Base-by-base conservation (phyloP, 2,329 filamentous ascomycete species). In the Cladosporium cucumerinum region DNA sequence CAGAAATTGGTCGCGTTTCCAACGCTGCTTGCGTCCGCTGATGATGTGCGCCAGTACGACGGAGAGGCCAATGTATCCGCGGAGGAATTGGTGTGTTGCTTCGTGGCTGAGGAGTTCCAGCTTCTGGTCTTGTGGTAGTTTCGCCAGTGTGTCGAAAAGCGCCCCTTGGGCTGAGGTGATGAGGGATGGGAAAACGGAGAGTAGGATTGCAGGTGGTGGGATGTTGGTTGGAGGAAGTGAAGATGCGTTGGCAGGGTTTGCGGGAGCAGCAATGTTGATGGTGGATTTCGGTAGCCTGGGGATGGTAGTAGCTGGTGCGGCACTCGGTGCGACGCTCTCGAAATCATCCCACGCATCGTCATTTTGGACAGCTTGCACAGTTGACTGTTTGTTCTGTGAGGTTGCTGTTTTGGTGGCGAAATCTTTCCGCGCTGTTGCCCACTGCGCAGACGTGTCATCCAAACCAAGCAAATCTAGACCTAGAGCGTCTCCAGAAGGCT, bases 1-100 rank as follows among this genome's bases (percentile, higher is more conserved):
- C 14, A 98, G 82, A 67, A 92, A 87, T 67, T 87, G 89, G 77
- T 98, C 94, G 62, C 94, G 86, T 75, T 96, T 94, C 94, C 94
- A 98, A 64, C 94, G 89, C 60, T 90, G 81, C 72, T 91, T 93
- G 65, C 94, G 88, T 12, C 93, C 94, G 1, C 91, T 90, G 65
- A 97, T 88, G 58, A 97, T 85, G 52, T 89, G 89, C n/a, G 87
- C 91, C 26, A 89, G 88, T 12, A 92, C 90, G 2, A 82, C 83
- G 0, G 85, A 85, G 5, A 92, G 65, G 81, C 80, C 69, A 3
- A 93, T 77, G 68, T 90, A 91, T 28, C 83, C 85, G 58, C 81
- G 80, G 1, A 93, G 80, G 68, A 91, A 93, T 5, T 81, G 76
- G 11, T 87, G 78, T 0, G 88, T 87, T 30, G 82, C 82, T 1